Base-by-base conservation (phyloP, 2,329 filamentous ascomycete species). In the Eurotiales sp. region DNA sequence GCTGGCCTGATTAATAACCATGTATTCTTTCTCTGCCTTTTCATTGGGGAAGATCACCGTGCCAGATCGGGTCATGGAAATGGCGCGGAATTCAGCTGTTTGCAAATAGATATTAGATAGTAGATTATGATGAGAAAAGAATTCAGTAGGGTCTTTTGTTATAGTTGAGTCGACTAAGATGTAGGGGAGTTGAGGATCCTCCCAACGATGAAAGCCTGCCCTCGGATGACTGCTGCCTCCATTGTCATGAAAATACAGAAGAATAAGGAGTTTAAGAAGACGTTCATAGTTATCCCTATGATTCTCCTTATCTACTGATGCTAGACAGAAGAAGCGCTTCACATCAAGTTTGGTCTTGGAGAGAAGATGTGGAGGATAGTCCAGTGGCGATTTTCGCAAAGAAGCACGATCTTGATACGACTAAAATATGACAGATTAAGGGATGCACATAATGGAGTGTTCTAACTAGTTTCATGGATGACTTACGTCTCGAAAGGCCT, bases 401-500 rank as follows among this genome's bases (percentile, higher is more conserved):
- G 44, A 22, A 37, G 44, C 44, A 37, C 21, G 10, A 2, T 27
- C n/a, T 37, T 46, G 44, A 27, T 46, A 39, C 17, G 32, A 46
- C 22, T 39, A 19, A 21, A 27, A 27, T n/a, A 45, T 23, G 36
- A 23, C 4, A 12, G 8, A 32, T 25, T 12, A 36, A 32, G 21
- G 11, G 10, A 23, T 11, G 8, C 3, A 21, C n/a, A 25, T 8
- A 25, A 15, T 12, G 19, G n/a, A 27, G 17, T 46, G 11, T 34
- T 6, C 5, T 27, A 27, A n/a, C n/a, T n/a, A n/a, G n/a, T n/a
- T 27, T 6, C 5, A 17, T 15, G 6, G 30, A 19, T 34, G 30
- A 25, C 22, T 36, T 25, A 39, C 23, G 12, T 46, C 44, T 46
- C 32, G 32, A 22, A 39, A 39, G 7, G n/a, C 15, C 22, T 46